Base-by-base conservation (phyloP, 805 yeast species). In the Candida silvatica region DNA sequence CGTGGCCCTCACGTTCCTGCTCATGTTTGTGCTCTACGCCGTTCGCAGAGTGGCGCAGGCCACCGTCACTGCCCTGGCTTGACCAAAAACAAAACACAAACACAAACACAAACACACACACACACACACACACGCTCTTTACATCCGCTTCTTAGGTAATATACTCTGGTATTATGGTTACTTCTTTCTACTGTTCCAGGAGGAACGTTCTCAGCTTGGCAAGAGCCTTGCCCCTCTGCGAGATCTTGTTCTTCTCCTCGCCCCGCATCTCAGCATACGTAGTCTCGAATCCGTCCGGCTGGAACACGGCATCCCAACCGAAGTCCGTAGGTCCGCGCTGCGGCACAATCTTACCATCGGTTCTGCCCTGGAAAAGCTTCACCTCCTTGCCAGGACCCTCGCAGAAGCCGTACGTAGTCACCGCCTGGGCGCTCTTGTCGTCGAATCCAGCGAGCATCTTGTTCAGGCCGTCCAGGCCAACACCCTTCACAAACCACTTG, bases 251-350 rank as follows among this genome's bases (percentile, higher is more conserved):
- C 65, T 94, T 92, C 20, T 69, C 64, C 2, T 57, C 51, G 52
- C 82, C 83, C 35, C 71, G 77, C 88, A 92, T 75, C 58, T 92
- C 97, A 8, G 97, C 97, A 52, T 86, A 88, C 0, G 92, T 82
- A 51, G 78, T 64, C 16, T 69, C 61, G 48, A 58, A 77, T 3
- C 95, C 96, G 19, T 64, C 62, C 2, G 98, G 98, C 60, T 80
- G 69, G 57, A 92, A 92, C 34, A 84, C 63, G 6, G 96, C 77
- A 60, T 92, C 97, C 94, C 95, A 92, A 2, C 99, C 99, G 55
- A 92, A 92, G 40, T 71, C 69, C 11, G 76, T 71, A 5, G 84
- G 84, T 2, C 97, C 97, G 39, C 94, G 64, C 12, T 67, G 61
- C 24, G 77, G 67, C 5, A 88, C 97, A 49, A 92, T 88, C 6